Conservation (phyloP, 1,284 basidiomycete species). For the Pascua guehoae region DNA sequence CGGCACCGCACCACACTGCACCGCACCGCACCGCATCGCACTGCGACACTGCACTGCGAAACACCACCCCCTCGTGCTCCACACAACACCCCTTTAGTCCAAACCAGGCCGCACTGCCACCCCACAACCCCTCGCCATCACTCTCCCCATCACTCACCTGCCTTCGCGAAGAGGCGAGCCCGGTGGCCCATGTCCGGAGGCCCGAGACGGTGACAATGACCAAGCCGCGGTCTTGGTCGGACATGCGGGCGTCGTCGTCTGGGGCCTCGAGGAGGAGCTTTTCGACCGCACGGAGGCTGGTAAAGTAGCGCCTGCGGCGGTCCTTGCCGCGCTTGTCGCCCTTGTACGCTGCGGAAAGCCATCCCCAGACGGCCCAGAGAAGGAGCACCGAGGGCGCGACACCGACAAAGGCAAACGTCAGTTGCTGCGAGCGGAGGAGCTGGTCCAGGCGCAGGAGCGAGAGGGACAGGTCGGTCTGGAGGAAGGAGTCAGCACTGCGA, state of each 20-base stretch:
- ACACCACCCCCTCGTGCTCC: no score
- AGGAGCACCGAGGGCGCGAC: conserved; percentile 85
- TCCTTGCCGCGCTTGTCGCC: conserved; percentile 47
- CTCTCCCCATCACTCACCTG: conserved; percentile 28
- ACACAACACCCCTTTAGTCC: no score
- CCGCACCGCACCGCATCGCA: background rate
- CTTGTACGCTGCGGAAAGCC: conserved; percentile 55
- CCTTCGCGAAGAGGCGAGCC: conserved; percentile 31
- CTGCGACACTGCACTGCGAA: no score
- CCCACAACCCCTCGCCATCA: background rate
- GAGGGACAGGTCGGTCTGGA: conserved; percentile 85
- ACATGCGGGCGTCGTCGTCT: conserved; percentile 42
- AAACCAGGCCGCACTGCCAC: no score
- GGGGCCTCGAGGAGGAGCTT: conserved; percentile 56
- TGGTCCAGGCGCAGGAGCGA: conserved; percentile 80
- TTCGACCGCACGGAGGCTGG: conserved; percentile 60
- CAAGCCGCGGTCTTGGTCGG: conserved; percentile 50
- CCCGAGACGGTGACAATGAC: conserved; percentile 51
- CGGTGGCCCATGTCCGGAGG: conserved; percentile 47
- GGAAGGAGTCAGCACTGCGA: background rate
- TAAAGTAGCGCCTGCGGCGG: conserved; percentile 48
- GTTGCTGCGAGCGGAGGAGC: conserved; percentile 86
- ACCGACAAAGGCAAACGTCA: conserved; percentile 96
- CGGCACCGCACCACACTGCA: background rate
- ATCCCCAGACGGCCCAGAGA: conserved; percentile 65